These are phyloP conservation scores for Fagopyrum homotropicum DNA, from an alignment of 148 eudicot genomes.

Conservation along the genomic window DNA sequence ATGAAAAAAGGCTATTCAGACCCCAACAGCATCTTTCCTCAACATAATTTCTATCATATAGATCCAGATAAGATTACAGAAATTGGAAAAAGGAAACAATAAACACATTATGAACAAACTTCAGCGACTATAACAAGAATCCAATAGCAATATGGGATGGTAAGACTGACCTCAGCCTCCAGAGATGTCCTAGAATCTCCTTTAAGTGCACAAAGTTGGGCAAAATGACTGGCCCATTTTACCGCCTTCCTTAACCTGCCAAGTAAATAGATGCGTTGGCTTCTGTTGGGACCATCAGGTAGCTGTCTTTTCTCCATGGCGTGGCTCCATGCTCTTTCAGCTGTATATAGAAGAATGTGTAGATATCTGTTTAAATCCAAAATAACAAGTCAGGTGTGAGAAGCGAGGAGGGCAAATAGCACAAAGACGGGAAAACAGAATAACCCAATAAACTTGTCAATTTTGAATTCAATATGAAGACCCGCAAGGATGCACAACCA, in stretches of 20 bases:
- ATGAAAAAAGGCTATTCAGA: no score
- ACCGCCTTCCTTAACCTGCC: constrained; percentile 91
- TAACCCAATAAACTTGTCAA: neutral
- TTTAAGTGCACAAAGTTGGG: constrained; percentile 73
- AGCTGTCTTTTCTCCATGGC: constrained; percentile 98
- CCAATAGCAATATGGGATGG: constrained; percentile 73
- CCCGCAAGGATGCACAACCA: constrained; percentile 6
- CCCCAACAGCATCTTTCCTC: no score
- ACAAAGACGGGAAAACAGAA: neutral
- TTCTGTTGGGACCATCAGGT: constrained; percentile 88
- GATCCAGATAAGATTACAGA: neutral
- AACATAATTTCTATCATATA: neutral
- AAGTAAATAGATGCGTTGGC: constrained; percentile 78
- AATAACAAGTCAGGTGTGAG: neutral
- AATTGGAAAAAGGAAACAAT: neutral
- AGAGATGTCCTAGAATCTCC: constrained; percentile 96
- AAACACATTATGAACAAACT: constrained; percentile 11
- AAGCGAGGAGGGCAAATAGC: neutral
- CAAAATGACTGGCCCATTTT: constrained; percentile 80
- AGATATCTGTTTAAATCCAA: neutral
- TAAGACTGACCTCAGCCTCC: constrained; percentile 78
- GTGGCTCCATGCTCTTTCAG: constrained; percentile 99
- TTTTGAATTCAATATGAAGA: neutral
- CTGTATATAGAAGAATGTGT: constrained; percentile 29
- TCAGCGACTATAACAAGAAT: constrained; percentile 76